Evolutionary conservation across 495 filamentous ascomycete species (phyloP), one percentile per base, ranked within the genome.

Genomic region (Hypoxylon rickii): DNA sequence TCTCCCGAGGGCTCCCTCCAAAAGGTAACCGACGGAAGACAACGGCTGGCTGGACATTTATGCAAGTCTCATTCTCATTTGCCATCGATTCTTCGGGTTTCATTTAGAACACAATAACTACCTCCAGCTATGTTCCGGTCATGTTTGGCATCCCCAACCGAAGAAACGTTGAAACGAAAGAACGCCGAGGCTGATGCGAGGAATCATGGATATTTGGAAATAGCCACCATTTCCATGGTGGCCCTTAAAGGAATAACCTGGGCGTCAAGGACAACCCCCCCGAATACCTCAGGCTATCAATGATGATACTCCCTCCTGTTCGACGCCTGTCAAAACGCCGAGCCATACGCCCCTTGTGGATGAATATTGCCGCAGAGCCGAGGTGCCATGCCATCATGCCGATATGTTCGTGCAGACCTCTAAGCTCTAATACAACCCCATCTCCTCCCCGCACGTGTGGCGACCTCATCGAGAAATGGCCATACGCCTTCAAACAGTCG

Each of bases 281-380:
- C 2, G 22, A 36, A n/a, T 12, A 34, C 38, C 33, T 44, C 39
- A 39, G 46, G 20, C 32, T 19, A 15, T 20, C 34, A 44, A 43
- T 36, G 32, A 43, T 38, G 29, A 52, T 44, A 46, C 20, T 21
- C 47, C 45, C 44, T 52, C 58, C 40, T 37, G 24, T 52, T 49
- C 47, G 48, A 57, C 43, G 39, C 53, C 59, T 40, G n/a, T 43
- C 44, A 44, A 31, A 57, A 53, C 48, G 48, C 48, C 53, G 19
- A 54, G 38, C 44, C 59, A 17, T 21, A 16, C 48, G 38, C 51
- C 59, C 37, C 33, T 53, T 16, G 33, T 10, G 16, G 42, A 49
- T 24, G 15, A 63, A 36, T 40, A 43, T 45, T 45, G 29, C 20
- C 24, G 29, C 21, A 48, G 12, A 26, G 19, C 33, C 33, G 24